Evolutionary conservation across 192 early-diverging fungal species (phyloP).

Genomic region (Tieghemiomyces parasiticus): DNA sequence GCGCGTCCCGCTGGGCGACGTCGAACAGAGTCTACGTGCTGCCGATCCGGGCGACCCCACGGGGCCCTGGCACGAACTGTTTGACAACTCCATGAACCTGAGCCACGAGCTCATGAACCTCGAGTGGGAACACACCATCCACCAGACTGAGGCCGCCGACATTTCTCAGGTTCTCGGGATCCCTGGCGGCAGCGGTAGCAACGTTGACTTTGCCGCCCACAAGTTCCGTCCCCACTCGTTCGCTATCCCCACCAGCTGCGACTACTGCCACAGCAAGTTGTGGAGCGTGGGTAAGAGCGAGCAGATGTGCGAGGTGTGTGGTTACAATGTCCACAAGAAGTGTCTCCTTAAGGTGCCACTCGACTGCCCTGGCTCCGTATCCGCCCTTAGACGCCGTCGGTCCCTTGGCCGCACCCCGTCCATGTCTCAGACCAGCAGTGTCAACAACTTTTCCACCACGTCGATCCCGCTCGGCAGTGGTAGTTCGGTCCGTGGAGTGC

Average conservation of each 20-base stretch:
- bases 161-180: neutral
- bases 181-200: neutral
- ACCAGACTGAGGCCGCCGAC: neutral
- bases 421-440: no score
- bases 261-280: conserved; percentile 6
- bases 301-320: neutral
- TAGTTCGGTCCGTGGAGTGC: no score
- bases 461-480: no score
- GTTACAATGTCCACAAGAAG: conserved; percentile 7
- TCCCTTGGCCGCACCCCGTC: neutral
- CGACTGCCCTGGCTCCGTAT: neutral
- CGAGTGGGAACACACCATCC: neutral
- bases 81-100: neutral
- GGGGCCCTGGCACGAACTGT: neutral
- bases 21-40: neutral
- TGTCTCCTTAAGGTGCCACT: conserved; percentile 4
- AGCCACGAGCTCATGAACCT: conserved; percentile 1
- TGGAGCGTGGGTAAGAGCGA: conserved; percentile 5
- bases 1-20: neutral
- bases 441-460: no score
- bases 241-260: conserved; percentile 2
- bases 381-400: conserved; percentile 2
- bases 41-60: neutral
- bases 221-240: conserved; percentile 1
- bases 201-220: conserved; percentile 1